Evolutionary conservation across 352 stramenopile species (phyloP), one percentile per base, ranked within the genome.

Genomic region (Globisporangium ultimum): DNA sequence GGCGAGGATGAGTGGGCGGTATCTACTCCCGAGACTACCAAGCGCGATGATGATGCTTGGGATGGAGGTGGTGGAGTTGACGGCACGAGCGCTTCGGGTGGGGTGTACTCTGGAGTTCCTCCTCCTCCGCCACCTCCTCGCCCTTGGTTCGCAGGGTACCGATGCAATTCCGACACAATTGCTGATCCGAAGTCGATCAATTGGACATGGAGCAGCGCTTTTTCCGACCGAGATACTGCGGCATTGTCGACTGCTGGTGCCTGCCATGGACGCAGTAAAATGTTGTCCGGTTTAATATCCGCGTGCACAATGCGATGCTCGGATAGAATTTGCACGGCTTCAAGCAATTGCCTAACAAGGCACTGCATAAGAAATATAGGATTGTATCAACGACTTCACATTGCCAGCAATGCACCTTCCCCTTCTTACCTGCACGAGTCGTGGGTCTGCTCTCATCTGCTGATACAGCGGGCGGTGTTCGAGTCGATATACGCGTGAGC

Each of bases 241-340:
- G 3, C 2, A 52, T 22, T 18, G 40, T 18, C n/a, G 48, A 12
- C 17, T 24, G 49, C 21, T 46, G 32, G 1, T 17, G 7, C n/a
- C 17, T n/a, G 51, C 51, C 36, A 56, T 7, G 43, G 51, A 34
- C 24, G 24, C 24, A 56, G 51, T 18, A 56, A 20, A 22, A 56
- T 56, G 20, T 56, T 56, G 51, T 56, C 51, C 8, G 51, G 51
- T 20, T 56, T 56, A 18, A 56, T 48, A 22, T 56, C 51, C 6
- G 51, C 51, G 10, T 56, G 51, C 8, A 56, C 51, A n/a, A 56
- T 46, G 18, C 45, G 36, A 17, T 38, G 34, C 12, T 36, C 20
- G 2, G 36, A 46, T 4, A 56, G 51, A 5, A 56, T 32, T 10
- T 56, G 40, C 20, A 56, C 51, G 11, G 51, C 51, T 48, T 56